Evolutionary conservation across 1,284 basidiomycete species (phyloP), one percentile per base, ranked within the genome.

Genomic region (Vanrija sp.): DNA sequence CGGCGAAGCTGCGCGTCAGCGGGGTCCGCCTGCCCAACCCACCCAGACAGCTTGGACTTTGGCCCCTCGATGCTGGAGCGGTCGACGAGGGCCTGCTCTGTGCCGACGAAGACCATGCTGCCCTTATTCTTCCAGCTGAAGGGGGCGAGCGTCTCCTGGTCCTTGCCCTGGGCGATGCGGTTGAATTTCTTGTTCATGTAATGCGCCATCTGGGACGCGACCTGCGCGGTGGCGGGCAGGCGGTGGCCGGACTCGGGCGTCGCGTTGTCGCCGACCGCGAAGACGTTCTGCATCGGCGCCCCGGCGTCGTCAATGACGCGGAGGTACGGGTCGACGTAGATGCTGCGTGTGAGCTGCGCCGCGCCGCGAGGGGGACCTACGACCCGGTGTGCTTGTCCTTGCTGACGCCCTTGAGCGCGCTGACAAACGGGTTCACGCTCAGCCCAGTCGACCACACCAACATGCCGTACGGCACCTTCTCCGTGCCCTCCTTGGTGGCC

Each of bases 381-480:
- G 82, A 82, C 48, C 80, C 77, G 0, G 84, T 82, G 72, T 81
- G 83, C 18, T 77, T 70, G 59, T 89, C 80, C 66, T 88, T 87
- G 64, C 81, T 73, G 0, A 85, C 77, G 47, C 81, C 83, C 4
- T 74, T 71, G 45, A 89, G 82, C 0, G 80, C 78, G 51, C 81
- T 73, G 45, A 92, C 80, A 41, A 93, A 77, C 8, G 89, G 88
- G 65, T 91, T 91, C 1, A 87, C 83, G 9, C 87, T 81, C 8
- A 93, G 78, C 2, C 88, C 89, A 5, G 89, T 91, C 61, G 84
- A 86, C 91, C 90, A 92, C 18, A 94, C 88, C 6, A 90, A 80
- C 37, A 92, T 77, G 15, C 89, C 89, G 67, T 86, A 89, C 14
- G 83, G 84, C 23, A 88, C 86, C 24, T 16, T 6, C 14, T 24